Percentiles rank a stretch among this genome's conserved stretches.
phyloP scores from a whole-genome alignment of 768 basidiomycete genomes.

The Mycena rebaudengoi region DNA sequence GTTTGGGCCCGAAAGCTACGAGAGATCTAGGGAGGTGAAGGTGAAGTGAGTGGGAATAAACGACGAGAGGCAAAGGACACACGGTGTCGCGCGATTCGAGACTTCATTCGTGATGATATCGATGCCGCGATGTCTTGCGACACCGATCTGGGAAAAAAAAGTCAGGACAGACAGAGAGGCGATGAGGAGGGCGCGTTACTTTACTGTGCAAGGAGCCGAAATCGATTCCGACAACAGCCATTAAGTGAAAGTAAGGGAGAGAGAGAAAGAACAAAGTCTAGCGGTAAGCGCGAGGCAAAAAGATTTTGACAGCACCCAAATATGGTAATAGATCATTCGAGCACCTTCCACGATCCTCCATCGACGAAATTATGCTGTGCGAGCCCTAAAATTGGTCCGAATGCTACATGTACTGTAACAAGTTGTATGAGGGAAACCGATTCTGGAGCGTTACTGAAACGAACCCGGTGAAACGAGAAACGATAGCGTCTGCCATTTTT shows the following conservation, averaged over 20 bases:
- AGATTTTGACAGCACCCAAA: not conserved
- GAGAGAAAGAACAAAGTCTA: slow-evolving; percentile 29
- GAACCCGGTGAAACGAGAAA: no score
- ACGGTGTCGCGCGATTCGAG: slow-evolving; percentile 97
- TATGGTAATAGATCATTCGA: not conserved
- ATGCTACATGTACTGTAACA: not conserved
- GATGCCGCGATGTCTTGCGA: slow-evolving; percentile 94
- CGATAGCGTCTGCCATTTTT: no score
- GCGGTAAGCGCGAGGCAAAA: not conserved
- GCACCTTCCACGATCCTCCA: not conserved
- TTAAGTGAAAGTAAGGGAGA: no score
- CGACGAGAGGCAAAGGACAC: slow-evolving; percentile 40
- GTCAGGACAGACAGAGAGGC: slow-evolving; percentile 13
- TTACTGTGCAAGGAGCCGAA: slow-evolving; percentile 91
- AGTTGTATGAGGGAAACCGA: not conserved
- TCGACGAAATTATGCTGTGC: not conserved
- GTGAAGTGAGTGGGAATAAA: not conserved
- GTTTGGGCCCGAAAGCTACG: slow-evolving; percentile 92
- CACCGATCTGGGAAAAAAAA: slow-evolving; percentile 75
- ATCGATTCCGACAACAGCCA: slow-evolving; percentile 97
- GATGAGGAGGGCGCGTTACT: slow-evolving; percentile 54
- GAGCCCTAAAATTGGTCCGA: not conserved
- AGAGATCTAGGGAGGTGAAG: slow-evolving; percentile 71
- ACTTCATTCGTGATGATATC: slow-evolving; percentile 99
- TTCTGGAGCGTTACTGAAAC: no score